Conservation (phyloP, 352 stramenopile species). For the Elongisporangium prolatum region DNA sequence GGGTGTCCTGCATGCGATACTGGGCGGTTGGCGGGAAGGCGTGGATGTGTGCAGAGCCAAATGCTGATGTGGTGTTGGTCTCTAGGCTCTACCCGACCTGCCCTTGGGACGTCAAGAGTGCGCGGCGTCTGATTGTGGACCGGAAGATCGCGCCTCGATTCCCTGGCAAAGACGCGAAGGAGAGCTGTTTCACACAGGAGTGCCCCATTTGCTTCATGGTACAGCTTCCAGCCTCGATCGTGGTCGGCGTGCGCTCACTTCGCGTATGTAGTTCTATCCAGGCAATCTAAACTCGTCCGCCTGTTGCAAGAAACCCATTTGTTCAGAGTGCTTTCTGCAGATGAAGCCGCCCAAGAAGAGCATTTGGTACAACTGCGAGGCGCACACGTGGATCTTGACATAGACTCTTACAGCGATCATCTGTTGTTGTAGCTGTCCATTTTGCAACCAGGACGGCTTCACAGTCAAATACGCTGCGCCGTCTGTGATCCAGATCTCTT, state of each 20-base stretch:
- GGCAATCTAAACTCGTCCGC: conserved; percentile 50
- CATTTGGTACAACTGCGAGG: conserved; percentile 28
- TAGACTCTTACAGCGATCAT: background rate
- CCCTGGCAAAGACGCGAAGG: conserved; percentile 48
- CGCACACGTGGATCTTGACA: no score
- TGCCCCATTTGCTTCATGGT: conserved; percentile 86
- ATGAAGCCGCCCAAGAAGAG: conserved; percentile 46
- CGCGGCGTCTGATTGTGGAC: conserved; percentile 60
- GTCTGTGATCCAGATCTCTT: conserved; percentile 33
- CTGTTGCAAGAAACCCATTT: conserved; percentile 73
- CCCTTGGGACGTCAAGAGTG: conserved; percentile 67
- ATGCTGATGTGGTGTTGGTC: background rate
- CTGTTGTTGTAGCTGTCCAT: conserved; percentile 51
- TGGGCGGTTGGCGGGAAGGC: background rate
- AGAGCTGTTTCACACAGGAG: conserved; percentile 63
- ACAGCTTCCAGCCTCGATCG: conserved; percentile 22
- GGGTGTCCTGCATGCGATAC: conserved; percentile 3
- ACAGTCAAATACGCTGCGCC: conserved; percentile 44
- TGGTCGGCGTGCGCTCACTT: conserved; percentile 19
- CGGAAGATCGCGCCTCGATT: conserved; percentile 74
- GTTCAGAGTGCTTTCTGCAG: conserved; percentile 65
- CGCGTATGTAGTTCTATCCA: conserved; percentile 44
- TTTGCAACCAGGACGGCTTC: conserved; percentile 74
- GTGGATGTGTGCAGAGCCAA: background rate
- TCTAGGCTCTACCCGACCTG: conserved; percentile 71